Conservation (phyloP, 306 rosid genomes). For the Prunus armeniaca region DNA sequence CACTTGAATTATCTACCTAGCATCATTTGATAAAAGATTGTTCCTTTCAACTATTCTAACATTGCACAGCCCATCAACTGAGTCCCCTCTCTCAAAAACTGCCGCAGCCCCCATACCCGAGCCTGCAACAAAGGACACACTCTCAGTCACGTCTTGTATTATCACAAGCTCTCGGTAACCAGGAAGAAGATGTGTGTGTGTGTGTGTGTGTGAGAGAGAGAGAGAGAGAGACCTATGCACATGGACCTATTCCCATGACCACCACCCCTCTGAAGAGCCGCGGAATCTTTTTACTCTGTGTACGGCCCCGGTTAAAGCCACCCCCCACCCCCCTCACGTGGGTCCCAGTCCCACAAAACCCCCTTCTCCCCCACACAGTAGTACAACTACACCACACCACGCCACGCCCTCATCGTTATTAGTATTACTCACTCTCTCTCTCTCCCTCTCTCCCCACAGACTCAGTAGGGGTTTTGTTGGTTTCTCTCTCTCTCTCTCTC, state of each 20-base stretch:
- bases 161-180: not conserved
- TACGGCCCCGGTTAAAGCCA: not conserved
- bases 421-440: not conserved
- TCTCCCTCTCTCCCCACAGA: not conserved
- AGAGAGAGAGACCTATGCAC: too few relatives aligned
- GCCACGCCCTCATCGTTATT: not conserved
- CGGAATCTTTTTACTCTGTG: not conserved
- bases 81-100: conserved; percentile 79
- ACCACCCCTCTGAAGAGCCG: not conserved
- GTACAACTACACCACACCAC: not conserved
- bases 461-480: not conserved
- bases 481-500: not conserved
- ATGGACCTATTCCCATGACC: too few relatives aligned
- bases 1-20: not conserved
- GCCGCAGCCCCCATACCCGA: conserved; percentile 98
- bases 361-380: not conserved
- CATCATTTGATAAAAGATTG: conserved; percentile 6
- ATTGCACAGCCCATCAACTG: conserved; percentile 35
- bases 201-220: too few relatives aligned
- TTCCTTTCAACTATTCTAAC: conserved; percentile 16
- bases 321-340: too few relatives aligned
- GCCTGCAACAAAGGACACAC: conserved; percentile 38
- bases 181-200: too few relatives aligned
- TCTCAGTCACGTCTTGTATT: not conserved
- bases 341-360: not conserved